phyloP scores from a whole-genome alignment of 2,329 filamentous ascomycete species.

The Capronia americana region DNA sequence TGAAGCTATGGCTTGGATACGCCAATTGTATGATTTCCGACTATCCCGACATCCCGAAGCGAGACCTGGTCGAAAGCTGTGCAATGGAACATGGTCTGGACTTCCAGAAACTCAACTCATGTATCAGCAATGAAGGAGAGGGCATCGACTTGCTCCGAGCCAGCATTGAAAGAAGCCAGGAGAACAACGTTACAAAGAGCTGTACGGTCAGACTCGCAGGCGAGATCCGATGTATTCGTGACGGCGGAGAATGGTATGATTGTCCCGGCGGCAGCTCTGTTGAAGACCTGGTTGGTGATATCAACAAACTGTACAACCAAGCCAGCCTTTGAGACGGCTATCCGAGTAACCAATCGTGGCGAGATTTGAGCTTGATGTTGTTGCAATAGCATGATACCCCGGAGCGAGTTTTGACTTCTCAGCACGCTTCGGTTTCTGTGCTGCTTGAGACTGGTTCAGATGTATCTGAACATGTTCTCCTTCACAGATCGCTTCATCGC shows the following conservation, averaged over 20 bases:
- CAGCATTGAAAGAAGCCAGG: conserved; percentile 58
- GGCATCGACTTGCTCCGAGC: conserved; percentile 53
- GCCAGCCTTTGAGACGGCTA: conserved; percentile 41
- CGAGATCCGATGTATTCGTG: conserved; percentile 80
- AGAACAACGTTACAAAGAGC: conserved; percentile 72
- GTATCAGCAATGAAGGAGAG: conserved; percentile 68
- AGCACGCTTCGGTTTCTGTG: neutral
- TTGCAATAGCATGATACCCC: conserved; percentile 32
- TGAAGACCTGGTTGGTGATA: conserved; percentile 73
- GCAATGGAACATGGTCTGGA: conserved; percentile 89
- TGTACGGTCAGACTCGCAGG: conserved; percentile 81
- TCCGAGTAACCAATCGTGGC: neutral
- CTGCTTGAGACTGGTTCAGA: conserved; percentile 26
- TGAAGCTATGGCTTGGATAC: conserved; percentile 86
- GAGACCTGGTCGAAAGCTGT: conserved; percentile 81
- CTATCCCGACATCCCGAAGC: conserved; percentile 77
- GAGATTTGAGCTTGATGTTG: conserved; percentile 14
- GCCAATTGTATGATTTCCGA: conserved; percentile 84
- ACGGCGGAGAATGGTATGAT: conserved; percentile 65
- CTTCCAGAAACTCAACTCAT: conserved; percentile 80
- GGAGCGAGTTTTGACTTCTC: conserved; percentile 2
- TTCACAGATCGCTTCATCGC: conserved; percentile 76
- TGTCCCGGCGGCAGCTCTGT: conserved; percentile 47
- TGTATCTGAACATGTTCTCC: conserved; percentile 72
- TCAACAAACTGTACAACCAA: conserved; percentile 70